Evolutionary conservation across 1,284 basidiomycete genomes (phyloP), one percentile per base, ranked within the genome.

Genomic region (Heterobasidion parviporum): DNA sequence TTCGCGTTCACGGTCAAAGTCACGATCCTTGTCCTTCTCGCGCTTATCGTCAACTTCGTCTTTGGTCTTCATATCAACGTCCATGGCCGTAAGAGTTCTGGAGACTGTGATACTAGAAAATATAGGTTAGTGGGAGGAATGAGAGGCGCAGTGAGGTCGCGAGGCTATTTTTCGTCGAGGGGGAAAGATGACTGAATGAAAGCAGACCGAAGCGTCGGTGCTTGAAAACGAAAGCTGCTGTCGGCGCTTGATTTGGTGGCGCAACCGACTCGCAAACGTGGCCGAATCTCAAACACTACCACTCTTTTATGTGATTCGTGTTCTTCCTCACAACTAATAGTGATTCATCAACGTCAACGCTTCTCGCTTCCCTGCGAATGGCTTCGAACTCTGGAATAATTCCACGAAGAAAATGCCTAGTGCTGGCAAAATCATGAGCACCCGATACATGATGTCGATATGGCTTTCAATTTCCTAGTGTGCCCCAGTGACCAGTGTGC

Each of bases 21-120:
- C 72, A 48, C 72, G 65, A 52, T 70, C 71, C 55, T 69, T 66
- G 51, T 70, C 70, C 52, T 67, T 64, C 15, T 68, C 67, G 50
- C 66, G 62, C 67, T 79, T 77, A 52, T 83, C 83, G 34, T 87
- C 85, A 8, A 74, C 70, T 44, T 87, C 83, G 52, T 87, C 85
- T 67, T 87, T 88, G 63, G 69, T 73, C 69, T 86, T 85, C 85
- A 87, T 88, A 61, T 89, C 87, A 59, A 88, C 77, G 67, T 89
- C 87, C 87, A 89, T 89, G n/a, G 12, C 7, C n/a, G 38, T n/a
- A 1, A 41, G 3, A 10, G 8, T 41, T 41, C 38, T 12, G n/a
- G 8, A 41, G n/a, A 10, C n/a, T 12, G 12, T 41, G n/a, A 41
- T 41, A 41, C 38, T 41, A 41, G 4, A 41, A 6, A 26, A 41